A percentile compares a stretch with the other conserved stretches of the same genome.
These are phyloP conservation scores for Alloteropsis semialata DNA, from an alignment of 176 grass and related monocot species.

Conservation along the genomic window DNA sequence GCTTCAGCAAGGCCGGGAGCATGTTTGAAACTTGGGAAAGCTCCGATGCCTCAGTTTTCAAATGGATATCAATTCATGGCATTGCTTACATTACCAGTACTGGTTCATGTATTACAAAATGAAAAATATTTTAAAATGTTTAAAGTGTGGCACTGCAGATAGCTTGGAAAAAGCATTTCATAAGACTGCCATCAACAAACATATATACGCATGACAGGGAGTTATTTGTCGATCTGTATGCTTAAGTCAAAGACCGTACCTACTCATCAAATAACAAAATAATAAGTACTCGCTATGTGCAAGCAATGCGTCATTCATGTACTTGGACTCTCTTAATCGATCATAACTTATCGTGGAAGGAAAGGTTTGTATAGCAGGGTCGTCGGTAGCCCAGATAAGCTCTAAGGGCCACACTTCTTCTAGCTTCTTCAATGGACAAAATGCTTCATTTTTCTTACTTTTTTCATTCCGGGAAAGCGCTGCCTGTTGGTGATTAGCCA, in stretches of 20 bases:
- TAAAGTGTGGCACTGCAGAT: background rate
- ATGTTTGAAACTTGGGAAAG: slow-evolving; percentile 77
- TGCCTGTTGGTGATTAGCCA: too few relatives aligned
- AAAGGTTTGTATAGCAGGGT: background rate
- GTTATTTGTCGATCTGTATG: too few relatives aligned
- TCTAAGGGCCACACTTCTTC: background rate
- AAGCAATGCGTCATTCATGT: background rate
- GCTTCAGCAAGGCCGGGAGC: slow-evolving; percentile 83
- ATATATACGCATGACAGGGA: background rate
- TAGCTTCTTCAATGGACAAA: background rate
- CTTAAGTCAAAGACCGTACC: too few relatives aligned
- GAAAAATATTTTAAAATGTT: background rate
- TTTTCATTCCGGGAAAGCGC: too few relatives aligned
- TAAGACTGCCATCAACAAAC: background rate
- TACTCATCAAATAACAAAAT: too few relatives aligned
- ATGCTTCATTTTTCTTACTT: too few relatives aligned
- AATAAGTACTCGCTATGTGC: too few relatives aligned
- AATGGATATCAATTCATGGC: too few relatives aligned
- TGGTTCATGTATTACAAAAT: background rate
- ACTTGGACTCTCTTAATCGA: background rate
- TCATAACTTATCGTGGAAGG: background rate
- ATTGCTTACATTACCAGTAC: background rate
- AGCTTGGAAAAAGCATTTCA: background rate
- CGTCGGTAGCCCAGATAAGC: background rate
- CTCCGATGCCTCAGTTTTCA: background rate